Evolutionary conservation across 192 early-diverging fungal genomes (phyloP).

Genomic region (Rhizoclosmatium sp.): DNA sequence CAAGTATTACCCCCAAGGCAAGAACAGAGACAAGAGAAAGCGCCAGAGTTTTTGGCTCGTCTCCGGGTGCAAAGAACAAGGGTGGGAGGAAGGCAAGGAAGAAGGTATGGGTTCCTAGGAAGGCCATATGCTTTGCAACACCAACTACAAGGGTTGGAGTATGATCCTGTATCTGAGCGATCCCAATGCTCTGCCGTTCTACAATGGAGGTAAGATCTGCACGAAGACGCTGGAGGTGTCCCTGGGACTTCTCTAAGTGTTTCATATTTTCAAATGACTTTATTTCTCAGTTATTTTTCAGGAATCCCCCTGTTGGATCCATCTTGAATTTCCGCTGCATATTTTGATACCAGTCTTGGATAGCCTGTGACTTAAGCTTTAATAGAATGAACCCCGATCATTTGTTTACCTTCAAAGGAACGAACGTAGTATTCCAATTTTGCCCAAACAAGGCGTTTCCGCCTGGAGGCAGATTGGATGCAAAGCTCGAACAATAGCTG

Average conservation of each 20-base stretch:
- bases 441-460: slow-evolving; percentile 60
- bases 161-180: background rate
- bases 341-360: slow-evolving; percentile 84
- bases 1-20: slow-evolving; percentile 12
- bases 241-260: too few relatives aligned
- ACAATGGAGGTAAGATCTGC: background rate
- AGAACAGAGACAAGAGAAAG: slow-evolving; percentile 19
- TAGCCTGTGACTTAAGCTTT: slow-evolving; percentile 56
- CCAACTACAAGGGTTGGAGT: background rate
- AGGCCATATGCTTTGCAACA: slow-evolving; percentile 6
- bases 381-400: background rate
- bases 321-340: slow-evolving; percentile 76
- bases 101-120: slow-evolving; percentile 85
- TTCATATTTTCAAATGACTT: background rate
- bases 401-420: slow-evolving; percentile 51
- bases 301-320: slow-evolving; percentile 61
- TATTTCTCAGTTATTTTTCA: slow-evolving; percentile 23
- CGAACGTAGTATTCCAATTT: slow-evolving; percentile 49
- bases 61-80: slow-evolving; percentile 60
- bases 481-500: slow-evolving; percentile 60
- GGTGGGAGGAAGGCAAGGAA: slow-evolving; percentile 84
- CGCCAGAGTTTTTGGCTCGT: background rate
- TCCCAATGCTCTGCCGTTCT: background rate
- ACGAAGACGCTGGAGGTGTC: too few relatives aligned
- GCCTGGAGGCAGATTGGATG: slow-evolving; percentile 58